Conservation (phyloP, 2,329 filamentous ascomycete species). For the Fusarium kyushuense region DNA sequence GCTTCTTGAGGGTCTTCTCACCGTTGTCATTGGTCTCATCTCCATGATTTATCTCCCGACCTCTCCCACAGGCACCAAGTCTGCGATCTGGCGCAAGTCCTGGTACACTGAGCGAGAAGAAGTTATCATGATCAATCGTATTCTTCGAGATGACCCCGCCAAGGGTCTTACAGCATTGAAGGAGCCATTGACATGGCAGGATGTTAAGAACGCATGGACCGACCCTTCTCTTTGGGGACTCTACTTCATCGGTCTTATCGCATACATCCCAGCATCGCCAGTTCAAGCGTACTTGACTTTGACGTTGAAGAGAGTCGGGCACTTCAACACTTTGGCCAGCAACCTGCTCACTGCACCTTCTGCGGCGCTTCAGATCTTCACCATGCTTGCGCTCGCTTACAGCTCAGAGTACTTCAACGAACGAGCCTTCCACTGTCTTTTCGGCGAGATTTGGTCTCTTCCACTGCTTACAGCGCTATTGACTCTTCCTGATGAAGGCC, state of each 20-base stretch:
- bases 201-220: conserved; percentile 59
- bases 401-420: conserved; percentile 67
- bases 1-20: conserved; percentile 58
- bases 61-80: conserved; percentile 74
- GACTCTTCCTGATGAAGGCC: conserved; percentile 60
- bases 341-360: conserved; percentile 74
- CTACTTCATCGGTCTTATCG: conserved; percentile 62
- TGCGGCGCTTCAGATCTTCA: conserved; percentile 67
- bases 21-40: conserved; percentile 63
- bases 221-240: conserved; percentile 64
- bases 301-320: conserved; percentile 65
- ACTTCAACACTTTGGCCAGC: conserved; percentile 68
- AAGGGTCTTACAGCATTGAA: conserved; percentile 63
- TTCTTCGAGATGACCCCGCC: conserved; percentile 66
- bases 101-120: conserved; percentile 78
- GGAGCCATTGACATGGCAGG: conserved; percentile 57
- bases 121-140: conserved; percentile 75
- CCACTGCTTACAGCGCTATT: conserved; percentile 64
- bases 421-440: conserved; percentile 64
- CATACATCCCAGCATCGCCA: conserved; percentile 63
- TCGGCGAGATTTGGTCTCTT: conserved; percentile 65
- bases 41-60: conserved; percentile 71
- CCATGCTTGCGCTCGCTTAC: conserved; percentile 66
- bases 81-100: conserved; percentile 69
- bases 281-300: conserved; percentile 66